Conservation (phyloP, 148 eudicot genomes). For the Fallopia convolvulus region DNA sequence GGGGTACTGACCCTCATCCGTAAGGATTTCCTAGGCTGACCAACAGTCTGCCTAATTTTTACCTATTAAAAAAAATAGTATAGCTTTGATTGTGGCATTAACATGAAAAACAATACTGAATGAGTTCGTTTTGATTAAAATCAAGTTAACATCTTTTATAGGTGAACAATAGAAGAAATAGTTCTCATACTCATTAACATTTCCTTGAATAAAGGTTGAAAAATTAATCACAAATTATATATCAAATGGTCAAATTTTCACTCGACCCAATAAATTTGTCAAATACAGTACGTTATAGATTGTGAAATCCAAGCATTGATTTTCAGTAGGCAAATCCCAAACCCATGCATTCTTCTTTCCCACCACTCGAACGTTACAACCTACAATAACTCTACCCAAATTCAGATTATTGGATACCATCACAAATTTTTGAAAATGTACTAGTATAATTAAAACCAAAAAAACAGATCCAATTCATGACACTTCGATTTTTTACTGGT, state of each 20-base stretch:
- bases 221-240: no score
- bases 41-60: no score
- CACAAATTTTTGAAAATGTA: not conserved
- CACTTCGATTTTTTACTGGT: not conserved
- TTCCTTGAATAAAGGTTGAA: no score
- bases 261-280: not conserved
- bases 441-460: not conserved
- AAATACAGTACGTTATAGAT: not conserved
- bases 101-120: no score
- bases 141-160: no score
- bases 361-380: slow-evolving; percentile 4
- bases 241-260: not conserved
- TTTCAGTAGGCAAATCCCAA: not conserved
- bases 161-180: no score
- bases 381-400: not conserved
- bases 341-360: not conserved
- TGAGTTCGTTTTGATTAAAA: no score
- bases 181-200: no score
- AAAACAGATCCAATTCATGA: not conserved
- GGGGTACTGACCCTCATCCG: no score
- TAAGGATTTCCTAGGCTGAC: no score
- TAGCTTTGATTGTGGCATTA: no score
- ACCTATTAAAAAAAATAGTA: no score
- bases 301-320: not conserved
- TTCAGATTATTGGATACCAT: not conserved